phyloP scores from a whole-genome alignment of 1,284 basidiomycete species.

The Ustilago tritici region DNA sequence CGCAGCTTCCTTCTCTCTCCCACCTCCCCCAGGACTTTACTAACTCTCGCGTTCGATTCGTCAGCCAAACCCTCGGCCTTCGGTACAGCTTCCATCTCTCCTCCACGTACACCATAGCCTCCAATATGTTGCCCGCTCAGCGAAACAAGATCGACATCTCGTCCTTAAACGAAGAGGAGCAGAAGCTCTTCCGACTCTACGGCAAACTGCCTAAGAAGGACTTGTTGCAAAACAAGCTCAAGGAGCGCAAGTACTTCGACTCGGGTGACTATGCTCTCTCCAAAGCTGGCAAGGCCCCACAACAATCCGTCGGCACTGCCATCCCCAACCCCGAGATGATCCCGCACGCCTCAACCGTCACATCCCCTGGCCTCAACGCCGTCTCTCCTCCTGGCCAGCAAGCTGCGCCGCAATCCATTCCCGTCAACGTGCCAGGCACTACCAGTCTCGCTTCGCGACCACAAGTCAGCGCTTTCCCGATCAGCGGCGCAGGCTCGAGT shows the following conservation, averaged over 20 bases:
- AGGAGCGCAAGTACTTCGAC: slow-evolving; percentile 98
- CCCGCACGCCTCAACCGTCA: slow-evolving; percentile 69
- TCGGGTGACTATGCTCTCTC: slow-evolving; percentile 96
- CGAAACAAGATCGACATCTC: slow-evolving; percentile 91
- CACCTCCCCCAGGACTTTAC: neutral
- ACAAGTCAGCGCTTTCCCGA: slow-evolving; percentile 58
- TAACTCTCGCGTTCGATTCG: neutral
- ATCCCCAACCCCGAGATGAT: slow-evolving; percentile 87
- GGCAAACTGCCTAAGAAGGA: slow-evolving; percentile 96
- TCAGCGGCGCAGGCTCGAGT: slow-evolving; percentile 44
- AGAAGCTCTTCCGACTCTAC: slow-evolving; percentile 92
- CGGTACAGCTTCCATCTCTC: neutral
- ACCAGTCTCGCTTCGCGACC: slow-evolving; percentile 75
- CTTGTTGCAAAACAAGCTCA: slow-evolving; percentile 91
- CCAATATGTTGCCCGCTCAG: slow-evolving; percentile 81
- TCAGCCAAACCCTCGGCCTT: too few relatives aligned
- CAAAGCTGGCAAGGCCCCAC: slow-evolving; percentile 89
- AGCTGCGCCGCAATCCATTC: slow-evolving; percentile 80
- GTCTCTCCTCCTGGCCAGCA: slow-evolving; percentile 73
- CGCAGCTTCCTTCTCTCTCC: neutral
- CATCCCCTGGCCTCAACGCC: slow-evolving; percentile 75
- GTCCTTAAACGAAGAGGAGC: slow-evolving; percentile 89
- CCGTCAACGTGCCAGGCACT: slow-evolving; percentile 74
- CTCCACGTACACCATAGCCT: neutral
- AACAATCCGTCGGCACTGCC: slow-evolving; percentile 88